Evolutionary conservation across 2,329 filamentous ascomycete genomes (phyloP), one percentile per base, ranked within the genome.

Genomic region (Talaromyces sp.): DNA sequence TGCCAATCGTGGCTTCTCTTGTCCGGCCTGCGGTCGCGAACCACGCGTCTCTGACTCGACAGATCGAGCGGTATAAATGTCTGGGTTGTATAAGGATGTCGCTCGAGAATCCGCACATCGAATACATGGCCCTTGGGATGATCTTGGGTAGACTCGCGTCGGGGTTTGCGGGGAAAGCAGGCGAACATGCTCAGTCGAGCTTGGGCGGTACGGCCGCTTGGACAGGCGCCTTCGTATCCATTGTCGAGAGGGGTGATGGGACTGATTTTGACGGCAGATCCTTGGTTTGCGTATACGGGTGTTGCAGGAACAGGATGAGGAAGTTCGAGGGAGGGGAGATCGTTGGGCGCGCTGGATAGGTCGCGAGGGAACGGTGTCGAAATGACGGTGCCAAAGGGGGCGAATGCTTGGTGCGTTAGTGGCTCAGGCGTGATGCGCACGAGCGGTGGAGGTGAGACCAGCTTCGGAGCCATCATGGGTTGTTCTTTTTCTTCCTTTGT

Each of bases 61-160:
- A 87, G 68, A 38, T 85, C 84, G 56, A 97, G 79, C 0, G 94
- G 94, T 50, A 90, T 83, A 74, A 99, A 97, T 0, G 92, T 96
- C 78, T 99, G 94, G 1, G 90, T 90, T 1, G 94, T 97, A 75
- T 87, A 97, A 0, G 94, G 93, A 75, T 99, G 94, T 43, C 94
- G 83, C 74, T 99, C 94, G 31, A 97, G 84, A 60, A 96, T 84
- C 21, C 77, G 76, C 58, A 97, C 82, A 52, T 83, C 79, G 71
- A 96, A 90, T 3, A 83, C 64, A 59, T 56, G 55, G 2, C 62
- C 60, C 6, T 57, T 46, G 27, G 46, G 60, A 35, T 56, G 26
- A 4, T 61, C 51, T 12, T 46, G 41, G 54, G 48, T 31, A 29
- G 57, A 41, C 26, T 64, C 62, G 24, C 61, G 62, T n/a, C 80